Base-by-base conservation (phyloP, 2,329 filamentous ascomycete species). In the Beauveria caledonica region DNA sequence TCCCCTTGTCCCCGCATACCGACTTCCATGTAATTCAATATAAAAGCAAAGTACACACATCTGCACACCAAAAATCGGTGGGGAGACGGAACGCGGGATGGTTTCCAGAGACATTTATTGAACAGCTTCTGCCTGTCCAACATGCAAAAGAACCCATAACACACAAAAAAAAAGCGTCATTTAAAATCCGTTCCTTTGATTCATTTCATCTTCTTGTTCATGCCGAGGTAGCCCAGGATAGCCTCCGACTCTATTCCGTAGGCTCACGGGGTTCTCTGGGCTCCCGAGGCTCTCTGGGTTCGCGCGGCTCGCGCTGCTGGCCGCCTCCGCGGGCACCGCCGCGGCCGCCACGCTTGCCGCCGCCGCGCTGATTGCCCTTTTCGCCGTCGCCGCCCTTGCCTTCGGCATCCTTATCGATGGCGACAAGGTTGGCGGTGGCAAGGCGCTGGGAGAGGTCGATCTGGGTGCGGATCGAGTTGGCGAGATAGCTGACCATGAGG, bases 401-500 rank as follows among this genome's bases (percentile, higher is more conserved):
- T 68, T 82, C 79, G 49, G 73, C 76, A 19, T 79, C 78, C 69
- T 80, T 80, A 46, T 81, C 81, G 64, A 70, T 73, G 64, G 68
- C 74, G 49, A 76, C 73, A 42, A 92, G 80, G 68, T 83, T 82
- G 65, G 88, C 86, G n/a, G 86, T 94, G 58, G 93, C 93, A 71
- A 99, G 81, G 65, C 93, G 86, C 83, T 97, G 96, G 66, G 92
- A 96, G 62, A 99, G 86, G 72, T 97, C 94, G 79, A 99, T 97
- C 80, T 99, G 94, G 68, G 93, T 97, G 76, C 93, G 91, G 78
- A 97, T 96, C 66, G 92, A 97, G 83, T 97, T 99, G 74, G 94
- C 92, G 66, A 99, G 84, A 80, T 99, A 99, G 67, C 92, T 96
- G 69, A 99, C 92, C 75, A 97, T 92, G 66, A 99, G 86, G 63